Base-by-base conservation (phyloP, 495 filamentous ascomycete species). In the Aspergillus ellipticus region DNA sequence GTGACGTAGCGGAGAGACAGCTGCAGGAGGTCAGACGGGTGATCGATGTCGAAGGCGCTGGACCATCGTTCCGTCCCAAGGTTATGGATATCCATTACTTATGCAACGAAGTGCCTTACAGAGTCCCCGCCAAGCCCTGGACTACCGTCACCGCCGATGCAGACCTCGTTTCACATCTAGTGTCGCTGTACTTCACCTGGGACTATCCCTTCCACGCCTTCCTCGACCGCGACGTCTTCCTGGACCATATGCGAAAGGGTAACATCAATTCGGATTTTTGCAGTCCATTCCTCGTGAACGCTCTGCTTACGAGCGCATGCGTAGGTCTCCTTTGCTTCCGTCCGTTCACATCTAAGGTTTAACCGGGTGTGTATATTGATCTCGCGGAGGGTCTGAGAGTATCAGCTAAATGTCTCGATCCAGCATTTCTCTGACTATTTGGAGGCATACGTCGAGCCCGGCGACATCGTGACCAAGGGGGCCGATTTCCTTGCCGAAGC, bases 101-200 rank as follows among this genome's bases (percentile, higher is more conserved):
- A 13, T 77, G 74, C 47, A 67, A 73, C 26, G 69, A 72, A 20
- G 68, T 72, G 29, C 67, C 70, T 0, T 65, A 74, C 35, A 62
- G 65, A 24, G 75, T 82, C 0, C 76, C 75, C 5, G 75, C 78
- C 19, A 60, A 56, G 42, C 77, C 78, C 2, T 84, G 81, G 81
- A 84, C 81, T 7, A 68, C 42, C 9, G 74, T 82, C 6, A 81
- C 79, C 0, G 68, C 68, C 21, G 77, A 81, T 53, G 63, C 68
- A 28, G 79, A 77, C 28, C 62, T 84, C 41, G 79, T 84, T 6
- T 81, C 79, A 15, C 73, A 79, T 68, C 66, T 82, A 9, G 61
- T 84, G 1, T 78, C 75, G 21, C 50, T 79, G 3, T 84, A 79
- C 59, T 82, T 84, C 64, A 73, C 76, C 6, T 82, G 79, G 79